Percentiles rank a stretch among this genome's conserved stretches.
These are phyloP conservation scores for Ricinus communis DNA, from an alignment of 345 rosid genomes.

Conservation along the genomic window DNA sequence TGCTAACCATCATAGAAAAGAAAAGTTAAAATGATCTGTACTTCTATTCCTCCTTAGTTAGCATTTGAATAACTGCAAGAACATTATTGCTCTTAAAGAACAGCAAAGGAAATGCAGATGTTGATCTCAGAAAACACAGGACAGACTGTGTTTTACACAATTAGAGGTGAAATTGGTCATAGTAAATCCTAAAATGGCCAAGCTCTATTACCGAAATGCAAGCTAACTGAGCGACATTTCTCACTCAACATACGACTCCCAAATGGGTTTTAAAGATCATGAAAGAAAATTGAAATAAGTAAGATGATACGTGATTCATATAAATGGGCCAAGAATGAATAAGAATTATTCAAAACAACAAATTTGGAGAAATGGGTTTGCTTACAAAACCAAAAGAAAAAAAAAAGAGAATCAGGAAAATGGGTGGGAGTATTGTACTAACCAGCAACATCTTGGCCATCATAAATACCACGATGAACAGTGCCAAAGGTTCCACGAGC, in stretches of 20 bases:
- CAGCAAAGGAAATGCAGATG: neutral
- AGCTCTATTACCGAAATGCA: neutral
- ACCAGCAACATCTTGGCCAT: slow-evolving; percentile 45
- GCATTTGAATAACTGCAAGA: neutral
- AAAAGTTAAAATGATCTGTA: neutral
- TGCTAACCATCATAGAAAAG: neutral
- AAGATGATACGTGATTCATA: no score
- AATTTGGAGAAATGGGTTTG: neutral
- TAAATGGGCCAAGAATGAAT: no score
- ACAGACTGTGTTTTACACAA: neutral
- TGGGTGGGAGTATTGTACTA: neutral
- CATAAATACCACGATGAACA: slow-evolving; percentile 36
- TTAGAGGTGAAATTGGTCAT: neutral
- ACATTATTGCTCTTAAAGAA: neutral
- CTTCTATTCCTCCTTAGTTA: neutral
- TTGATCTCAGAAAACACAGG: neutral
- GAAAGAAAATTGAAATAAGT: neutral
- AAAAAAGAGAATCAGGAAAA: neutral
- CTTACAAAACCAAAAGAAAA: neutral
- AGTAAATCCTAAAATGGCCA: neutral
- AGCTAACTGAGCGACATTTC: neutral
- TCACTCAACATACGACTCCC: neutral
- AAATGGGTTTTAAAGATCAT: slow-evolving; percentile 7
- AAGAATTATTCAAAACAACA: neutral
- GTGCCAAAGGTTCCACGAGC: slow-evolving; percentile 37